These are phyloP conservation scores for Colletotrichum costaricense DNA, from an alignment of 2,329 filamentous ascomycete species.

Conservation along the genomic window DNA sequence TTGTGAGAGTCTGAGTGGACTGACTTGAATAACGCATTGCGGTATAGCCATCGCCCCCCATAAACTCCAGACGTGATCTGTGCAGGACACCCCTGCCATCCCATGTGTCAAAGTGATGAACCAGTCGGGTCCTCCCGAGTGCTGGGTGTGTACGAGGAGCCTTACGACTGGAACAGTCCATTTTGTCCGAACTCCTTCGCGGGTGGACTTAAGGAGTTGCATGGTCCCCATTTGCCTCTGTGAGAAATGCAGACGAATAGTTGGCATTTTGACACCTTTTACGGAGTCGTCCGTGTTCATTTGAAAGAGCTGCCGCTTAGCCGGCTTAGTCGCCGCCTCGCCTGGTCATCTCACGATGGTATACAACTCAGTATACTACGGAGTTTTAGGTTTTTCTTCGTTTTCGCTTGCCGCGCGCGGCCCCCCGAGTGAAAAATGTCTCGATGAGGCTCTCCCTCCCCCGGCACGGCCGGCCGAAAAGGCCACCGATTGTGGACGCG, in stretches of 20 bases:
- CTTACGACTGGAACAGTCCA: conserved; percentile 1
- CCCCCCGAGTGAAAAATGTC: not conserved
- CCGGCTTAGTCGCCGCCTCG: not conserved
- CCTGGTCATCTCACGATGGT: not conserved
- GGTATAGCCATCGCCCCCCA: conserved; percentile 7
- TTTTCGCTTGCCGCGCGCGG: too few species aligned
- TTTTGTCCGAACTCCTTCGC: not conserved
- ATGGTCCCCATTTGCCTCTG: too few species aligned
- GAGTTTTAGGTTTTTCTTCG: not conserved
- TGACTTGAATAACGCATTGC: conserved; percentile 11
- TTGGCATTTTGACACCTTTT: not conserved
- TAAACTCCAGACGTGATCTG: conserved; percentile 9
- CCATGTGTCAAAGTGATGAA: conserved; percentile 18
- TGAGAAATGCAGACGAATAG: too few species aligned
- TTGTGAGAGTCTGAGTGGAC: not conserved
- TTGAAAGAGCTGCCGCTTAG: not conserved
- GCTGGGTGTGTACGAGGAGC: not conserved
- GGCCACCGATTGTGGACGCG: not conserved
- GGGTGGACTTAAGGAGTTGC: too few species aligned
- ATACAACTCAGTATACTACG: too few species aligned
- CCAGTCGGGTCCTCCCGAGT: conserved; percentile 23
- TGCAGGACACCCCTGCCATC: conserved; percentile 17
- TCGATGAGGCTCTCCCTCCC: not conserved
- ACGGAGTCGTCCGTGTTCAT: not conserved
- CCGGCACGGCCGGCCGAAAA: not conserved